These are phyloP conservation scores for Brassica cretica DNA, from an alignment of 345 rosid genomes.

Conservation along the genomic window DNA sequence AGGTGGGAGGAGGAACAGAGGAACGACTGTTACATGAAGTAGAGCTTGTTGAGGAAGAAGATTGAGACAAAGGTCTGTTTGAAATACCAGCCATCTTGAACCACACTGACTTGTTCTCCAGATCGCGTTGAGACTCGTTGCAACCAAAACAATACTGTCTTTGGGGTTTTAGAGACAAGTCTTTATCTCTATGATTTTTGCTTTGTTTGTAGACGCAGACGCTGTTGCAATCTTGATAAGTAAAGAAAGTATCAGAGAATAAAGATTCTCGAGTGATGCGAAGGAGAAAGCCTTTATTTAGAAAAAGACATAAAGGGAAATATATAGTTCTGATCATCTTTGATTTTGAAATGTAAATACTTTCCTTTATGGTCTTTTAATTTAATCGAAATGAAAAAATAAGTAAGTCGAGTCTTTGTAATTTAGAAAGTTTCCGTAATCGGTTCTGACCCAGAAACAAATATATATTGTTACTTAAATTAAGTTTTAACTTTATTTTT, in stretches of 20 bases:
- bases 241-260: slow-evolving; percentile 20
- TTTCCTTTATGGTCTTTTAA: neutral
- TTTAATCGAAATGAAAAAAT: too few relatives aligned
- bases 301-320: slow-evolving; percentile 13
- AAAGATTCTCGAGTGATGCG: slow-evolving; percentile 29
- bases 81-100: slow-evolving; percentile 22
- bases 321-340: slow-evolving; percentile 6
- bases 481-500: neutral
- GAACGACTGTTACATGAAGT: slow-evolving; percentile 12
- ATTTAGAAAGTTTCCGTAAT: neutral
- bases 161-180: slow-evolving; percentile 1
- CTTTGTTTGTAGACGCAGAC: slow-evolving; percentile 18
- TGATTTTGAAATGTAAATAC: neutral
- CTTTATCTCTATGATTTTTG: slow-evolving; percentile 21
- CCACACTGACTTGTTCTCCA: neutral
- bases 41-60: slow-evolving; percentile 13
- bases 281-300: slow-evolving; percentile 20
- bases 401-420: too few relatives aligned
- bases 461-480: neutral
- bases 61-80: slow-evolving; percentile 11
- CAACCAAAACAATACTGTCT: neutral
- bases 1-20: slow-evolving; percentile 43
- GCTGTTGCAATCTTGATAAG: slow-evolving; percentile 12
- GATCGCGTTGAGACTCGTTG: neutral
- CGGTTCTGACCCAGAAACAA: neutral